Evolutionary conservation across 306 rosid genomes (phyloP), one percentile per base, ranked within the genome.

Genomic region (Neltuma alba): DNA sequence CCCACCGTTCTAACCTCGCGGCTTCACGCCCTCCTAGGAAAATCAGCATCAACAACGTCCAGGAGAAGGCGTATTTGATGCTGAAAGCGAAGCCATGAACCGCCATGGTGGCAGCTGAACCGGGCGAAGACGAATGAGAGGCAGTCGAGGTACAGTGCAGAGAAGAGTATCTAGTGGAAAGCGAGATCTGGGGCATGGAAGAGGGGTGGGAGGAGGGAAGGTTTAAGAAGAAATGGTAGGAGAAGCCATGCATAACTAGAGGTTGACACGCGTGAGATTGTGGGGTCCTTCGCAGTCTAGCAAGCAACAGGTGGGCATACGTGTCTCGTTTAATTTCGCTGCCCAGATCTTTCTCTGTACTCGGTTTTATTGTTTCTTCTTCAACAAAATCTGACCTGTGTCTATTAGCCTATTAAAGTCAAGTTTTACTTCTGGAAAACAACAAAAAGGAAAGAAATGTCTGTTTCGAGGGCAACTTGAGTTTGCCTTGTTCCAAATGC

Each of bases 401-500:
- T 6, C 41, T 7, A 37, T 37, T 37, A 37, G 9, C 7, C 0
- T 9, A 37, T 37, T 37, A 7, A 37, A 8, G 9, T 7, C 41
- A 7, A 6, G 41, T 7, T 37, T 37, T 5, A 37, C 9, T 37
- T 37, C n/a, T 37, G 10, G 41, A 6, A 37, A 37, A 6, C 41
- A 7, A 37, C 41, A 37, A 37, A 37, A 37, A 5, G 41, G 41
- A 37, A 37, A 37, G 41, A 37, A 9, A 37, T 6, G 0, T 9
- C 1, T 37, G 9, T 37, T 6, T 37, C n/a, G 41, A 37, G 41
- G 7, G 41, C 9, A 37, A 37, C 41, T 0, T 6, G 41, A 6
- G 41, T 37, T 37, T 37, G 9, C 8, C 41, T 37, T n/a, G n/a
- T n/a, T n/a, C n/a, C 94, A 65, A 92, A 94, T 0, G 91, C 91